These are phyloP conservation scores for Fusarium torulosum DNA, from an alignment of 2,329 filamentous ascomycete genomes.

Conservation along the genomic window DNA sequence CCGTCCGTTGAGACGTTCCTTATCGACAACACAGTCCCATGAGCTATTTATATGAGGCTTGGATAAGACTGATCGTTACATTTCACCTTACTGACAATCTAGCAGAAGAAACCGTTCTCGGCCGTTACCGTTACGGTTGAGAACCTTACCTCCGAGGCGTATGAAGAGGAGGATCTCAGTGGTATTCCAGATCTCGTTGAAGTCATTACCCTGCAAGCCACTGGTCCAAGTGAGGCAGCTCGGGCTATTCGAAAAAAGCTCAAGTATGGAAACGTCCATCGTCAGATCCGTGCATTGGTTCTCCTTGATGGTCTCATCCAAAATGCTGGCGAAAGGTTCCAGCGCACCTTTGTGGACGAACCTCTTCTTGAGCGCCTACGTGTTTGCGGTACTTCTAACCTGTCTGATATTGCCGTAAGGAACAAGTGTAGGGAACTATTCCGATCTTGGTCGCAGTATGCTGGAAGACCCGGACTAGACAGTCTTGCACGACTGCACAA, in stretches of 20 bases:
- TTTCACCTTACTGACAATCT: slow-evolving; percentile 4
- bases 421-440: slow-evolving; percentile 91
- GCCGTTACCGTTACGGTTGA: slow-evolving; percentile 95
- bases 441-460: slow-evolving; percentile 89
- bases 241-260: slow-evolving; percentile 96
- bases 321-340: slow-evolving; percentile 89
- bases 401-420: slow-evolving; percentile 87
- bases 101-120: slow-evolving; percentile 81
- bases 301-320: slow-evolving; percentile 94
- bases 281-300: slow-evolving; percentile 87
- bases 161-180: slow-evolving; percentile 89
- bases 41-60: slow-evolving; percentile 34
- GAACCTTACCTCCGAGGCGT: slow-evolving; percentile 87
- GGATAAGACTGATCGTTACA: background rate
- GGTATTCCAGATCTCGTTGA: slow-evolving; percentile 96
- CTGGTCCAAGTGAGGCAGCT: slow-evolving; percentile 89
- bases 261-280: slow-evolving; percentile 96
- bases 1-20: background rate
- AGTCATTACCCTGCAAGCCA: slow-evolving; percentile 88
- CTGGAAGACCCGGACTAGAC: slow-evolving; percentile 82
- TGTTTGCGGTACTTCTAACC: slow-evolving; percentile 84
- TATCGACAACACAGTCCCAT: background rate
- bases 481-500: slow-evolving; percentile 83
- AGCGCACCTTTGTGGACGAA: slow-evolving; percentile 89
- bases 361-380: slow-evolving; percentile 91